Conservation (phyloP, 371 early-diverging fungal genomes). For the Mucor circinelloides region DNA sequence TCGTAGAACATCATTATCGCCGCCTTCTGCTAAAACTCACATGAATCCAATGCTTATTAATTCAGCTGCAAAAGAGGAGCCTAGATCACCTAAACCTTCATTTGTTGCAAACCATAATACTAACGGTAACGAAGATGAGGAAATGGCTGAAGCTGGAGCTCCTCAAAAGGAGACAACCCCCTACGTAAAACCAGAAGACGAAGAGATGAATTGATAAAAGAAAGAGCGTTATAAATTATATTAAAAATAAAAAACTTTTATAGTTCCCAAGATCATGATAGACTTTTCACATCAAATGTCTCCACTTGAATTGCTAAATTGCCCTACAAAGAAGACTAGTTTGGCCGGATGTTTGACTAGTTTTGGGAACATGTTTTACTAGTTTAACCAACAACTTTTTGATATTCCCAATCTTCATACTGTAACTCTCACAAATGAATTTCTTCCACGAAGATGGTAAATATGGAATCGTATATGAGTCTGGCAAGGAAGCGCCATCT, state of each 20-base stretch:
- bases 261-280: background rate
- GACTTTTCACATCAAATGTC: too few relatives aligned
- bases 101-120: background rate
- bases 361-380: too few relatives aligned
- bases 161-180: background rate
- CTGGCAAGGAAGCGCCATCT: constrained; percentile 2
- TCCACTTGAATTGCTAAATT: background rate
- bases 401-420: background rate
- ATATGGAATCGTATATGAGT: constrained; percentile 7
- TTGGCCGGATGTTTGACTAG: too few relatives aligned
- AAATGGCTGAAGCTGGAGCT: background rate
- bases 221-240: background rate
- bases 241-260: background rate
- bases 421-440: constrained; percentile 2
- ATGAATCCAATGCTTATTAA: background rate
- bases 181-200: background rate
- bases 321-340: too few relatives aligned
- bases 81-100: constrained; percentile 1
- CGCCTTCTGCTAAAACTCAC: background rate
- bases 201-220: background rate
- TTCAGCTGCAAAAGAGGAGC: background rate
- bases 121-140: background rate
- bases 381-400: too few relatives aligned
- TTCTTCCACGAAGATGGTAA: constrained; percentile 9
- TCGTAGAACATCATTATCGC: background rate